Base-by-base conservation (phyloP, 768 basidiomycete species). In the Russula emetica region DNA sequence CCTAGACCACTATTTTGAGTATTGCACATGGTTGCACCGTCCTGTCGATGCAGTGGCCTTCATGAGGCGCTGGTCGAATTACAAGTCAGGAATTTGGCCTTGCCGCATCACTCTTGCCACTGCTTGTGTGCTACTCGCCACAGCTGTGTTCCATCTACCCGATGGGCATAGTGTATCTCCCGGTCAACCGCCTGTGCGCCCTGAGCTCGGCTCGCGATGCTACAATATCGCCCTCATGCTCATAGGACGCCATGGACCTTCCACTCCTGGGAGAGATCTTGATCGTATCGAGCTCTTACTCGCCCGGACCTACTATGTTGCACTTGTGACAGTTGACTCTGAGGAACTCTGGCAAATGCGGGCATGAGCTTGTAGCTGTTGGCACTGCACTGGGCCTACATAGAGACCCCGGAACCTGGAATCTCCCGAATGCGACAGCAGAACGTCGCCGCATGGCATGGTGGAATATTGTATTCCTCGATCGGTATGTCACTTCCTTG, bases 401-500 rank as follows among this genome's bases (percentile, higher is more conserved):
- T 74, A 84, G 92, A 22, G 92, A 93, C 74, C 91, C 91, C n/a
- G 85, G 82, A 50, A 85, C 85, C 71, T 90, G 85, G 81, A 81
- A 82, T 65, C 86, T 90, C 80, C 83, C 80, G 55, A 79, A 80
- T 62, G 85, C 85, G 63, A 75, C 85, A 11, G 86, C 88, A 40
- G 91, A 92, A 72, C 81, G 91, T 62, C 79, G 92, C 56, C 79
- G 91, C 59, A 92, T 91, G 91, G 88, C 89, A 8, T 93, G 91
- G 91, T 93, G 91, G 91, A 89, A 93, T 74, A 89, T 90, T 64
- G 75, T 93, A 42, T 77, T 90, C 58, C 79, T 92, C 36, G 91
- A 92, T 76, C 79, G 90, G 89, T 88, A 58, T 40, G 82, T 70
- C n/a, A 26, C 44, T 58, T 28, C 58, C 16, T 49, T 62, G 67